Evolutionary conservation across 768 basidiomycete species (phyloP).

Genomic region (Chalciporus chontae): DNA sequence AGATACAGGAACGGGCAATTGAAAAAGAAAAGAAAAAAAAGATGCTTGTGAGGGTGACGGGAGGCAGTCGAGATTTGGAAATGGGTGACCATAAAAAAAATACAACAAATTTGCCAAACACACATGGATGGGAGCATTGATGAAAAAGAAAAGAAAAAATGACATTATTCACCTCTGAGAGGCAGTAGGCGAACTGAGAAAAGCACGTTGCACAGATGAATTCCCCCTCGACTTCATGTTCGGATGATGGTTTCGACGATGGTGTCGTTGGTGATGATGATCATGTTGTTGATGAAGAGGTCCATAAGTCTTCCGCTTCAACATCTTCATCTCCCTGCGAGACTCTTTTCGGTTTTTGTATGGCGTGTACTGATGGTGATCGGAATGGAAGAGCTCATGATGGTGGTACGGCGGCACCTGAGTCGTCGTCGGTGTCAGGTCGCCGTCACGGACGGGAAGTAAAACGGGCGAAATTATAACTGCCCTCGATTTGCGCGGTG

Average conservation of each 20-base stretch:
- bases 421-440: slow-evolving; percentile 56
- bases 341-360: slow-evolving; percentile 62
- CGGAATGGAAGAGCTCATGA: slow-evolving; percentile 33
- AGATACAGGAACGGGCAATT: no score
- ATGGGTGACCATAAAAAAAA: no score
- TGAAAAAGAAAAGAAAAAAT: neutral
- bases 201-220: slow-evolving; percentile 50
- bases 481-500: slow-evolving; percentile 27
- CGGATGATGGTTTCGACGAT: slow-evolving; percentile 57
- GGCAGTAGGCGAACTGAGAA: slow-evolving; percentile 34
- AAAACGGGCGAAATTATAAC: slow-evolving; percentile 49
- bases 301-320: slow-evolving; percentile 56
- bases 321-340: slow-evolving; percentile 62
- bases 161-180: slow-evolving; percentile 21
- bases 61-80: no score
- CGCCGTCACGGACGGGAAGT: slow-evolving; percentile 51
- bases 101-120: slow-evolving; percentile 20
- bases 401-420: slow-evolving; percentile 31
- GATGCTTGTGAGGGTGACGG: no score
- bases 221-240: slow-evolving; percentile 60
- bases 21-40: no score
- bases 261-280: slow-evolving; percentile 44
- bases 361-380: slow-evolving; percentile 35
- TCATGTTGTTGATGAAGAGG: slow-evolving; percentile 36
- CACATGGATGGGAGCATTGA: slow-evolving; percentile 13